A percentile compares a stretch with the other conserved stretches of the same genome.
Evolutionary conservation across 306 rosid species (phyloP).

Genomic region (Dryas octopetala): DNA sequence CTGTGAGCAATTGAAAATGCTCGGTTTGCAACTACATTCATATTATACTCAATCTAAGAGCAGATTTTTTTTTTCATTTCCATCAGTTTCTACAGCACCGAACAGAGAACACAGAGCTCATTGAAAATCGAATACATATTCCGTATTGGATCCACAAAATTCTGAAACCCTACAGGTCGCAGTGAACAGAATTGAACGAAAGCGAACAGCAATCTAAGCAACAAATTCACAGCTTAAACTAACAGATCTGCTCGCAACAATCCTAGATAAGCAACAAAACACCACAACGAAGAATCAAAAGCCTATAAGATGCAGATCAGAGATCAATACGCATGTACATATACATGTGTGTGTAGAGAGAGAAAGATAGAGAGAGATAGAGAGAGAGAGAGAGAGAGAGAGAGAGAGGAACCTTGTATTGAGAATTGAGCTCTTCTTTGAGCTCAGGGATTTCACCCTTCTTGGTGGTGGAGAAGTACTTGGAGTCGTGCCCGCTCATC

Average conservation of each 20-base stretch:
- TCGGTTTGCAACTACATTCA: neutral
- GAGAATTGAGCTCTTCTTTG: constrained; percentile 99
- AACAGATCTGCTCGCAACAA: constrained; percentile 36
- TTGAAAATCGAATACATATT: neutral
- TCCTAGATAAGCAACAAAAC: neutral
- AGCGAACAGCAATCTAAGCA: constrained; percentile 2
- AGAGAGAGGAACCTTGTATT: constrained; percentile 75
- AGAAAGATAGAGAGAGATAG: neutral
- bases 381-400: constrained; percentile 8
- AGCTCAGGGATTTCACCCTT: constrained; percentile 99
- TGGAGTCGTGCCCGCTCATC: constrained; percentile 99
- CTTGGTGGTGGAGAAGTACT: constrained; percentile 97
- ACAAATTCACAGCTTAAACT: constrained; percentile 12
- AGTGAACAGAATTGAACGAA: neutral
- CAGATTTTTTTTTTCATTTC: neutral
- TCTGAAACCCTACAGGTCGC: neutral
- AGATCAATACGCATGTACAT: constrained; percentile 23
- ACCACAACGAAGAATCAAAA: neutral
- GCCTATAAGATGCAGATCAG: constrained; percentile 25
- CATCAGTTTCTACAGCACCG: neutral
- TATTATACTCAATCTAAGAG: neutral
- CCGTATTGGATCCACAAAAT: constrained; percentile 19
- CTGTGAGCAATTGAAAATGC: neutral
- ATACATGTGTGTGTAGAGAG: neutral
- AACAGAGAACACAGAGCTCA: neutral